Percentiles rank a stretch among this genome's conserved stretches.
These are phyloP conservation scores for Tulasnella sp. DNA, from an alignment of 768 basidiomycete genomes.

Conservation along the genomic window DNA sequence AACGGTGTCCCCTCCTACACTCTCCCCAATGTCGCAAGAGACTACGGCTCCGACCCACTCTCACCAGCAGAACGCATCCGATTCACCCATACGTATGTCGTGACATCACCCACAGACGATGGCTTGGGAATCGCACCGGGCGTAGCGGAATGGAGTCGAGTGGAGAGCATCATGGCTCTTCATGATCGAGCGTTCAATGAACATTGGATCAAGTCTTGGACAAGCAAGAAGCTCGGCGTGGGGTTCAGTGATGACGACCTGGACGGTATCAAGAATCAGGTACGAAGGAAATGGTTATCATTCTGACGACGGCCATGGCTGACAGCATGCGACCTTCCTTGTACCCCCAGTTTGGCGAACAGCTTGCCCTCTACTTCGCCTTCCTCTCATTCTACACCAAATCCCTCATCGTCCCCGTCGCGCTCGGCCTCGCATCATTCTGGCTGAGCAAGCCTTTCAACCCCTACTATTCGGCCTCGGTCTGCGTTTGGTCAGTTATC, in stretches of 20 bases:
- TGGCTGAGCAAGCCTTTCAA: conserved; percentile 67
- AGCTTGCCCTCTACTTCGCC: conserved; percentile 78
- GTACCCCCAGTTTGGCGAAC: conserved; percentile 58
- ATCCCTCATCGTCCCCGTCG: conserved; percentile 67
- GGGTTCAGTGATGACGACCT: conserved; percentile 43
- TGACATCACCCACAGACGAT: conserved; percentile 62
- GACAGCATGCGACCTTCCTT: background rate
- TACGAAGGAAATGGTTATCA: conserved; percentile 29
- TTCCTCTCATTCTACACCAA: conserved; percentile 81
- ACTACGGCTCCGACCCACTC: conserved; percentile 34
- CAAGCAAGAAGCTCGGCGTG: conserved; percentile 52
- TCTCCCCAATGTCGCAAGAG: conserved; percentile 31
- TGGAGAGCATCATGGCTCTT: conserved; percentile 73
- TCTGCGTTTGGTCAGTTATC: conserved; percentile 74
- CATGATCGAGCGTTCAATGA: conserved; percentile 81
- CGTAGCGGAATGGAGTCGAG: conserved; percentile 64
- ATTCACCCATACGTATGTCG: conserved; percentile 64
- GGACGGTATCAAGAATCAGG: conserved; percentile 66
- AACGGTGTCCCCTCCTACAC: conserved; percentile 58
- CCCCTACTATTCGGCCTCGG: conserved; percentile 60
- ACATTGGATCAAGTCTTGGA: conserved; percentile 71
- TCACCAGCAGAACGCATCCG: conserved; percentile 72
- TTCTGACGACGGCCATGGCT: background rate
- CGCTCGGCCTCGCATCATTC: conserved; percentile 60
- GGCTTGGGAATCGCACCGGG: conserved; percentile 77